Evolutionary conservation across 164 flowering plant species (phyloP), one percentile per base, ranked within the genome.

Genomic region (Pachysandra terminalis): DNA sequence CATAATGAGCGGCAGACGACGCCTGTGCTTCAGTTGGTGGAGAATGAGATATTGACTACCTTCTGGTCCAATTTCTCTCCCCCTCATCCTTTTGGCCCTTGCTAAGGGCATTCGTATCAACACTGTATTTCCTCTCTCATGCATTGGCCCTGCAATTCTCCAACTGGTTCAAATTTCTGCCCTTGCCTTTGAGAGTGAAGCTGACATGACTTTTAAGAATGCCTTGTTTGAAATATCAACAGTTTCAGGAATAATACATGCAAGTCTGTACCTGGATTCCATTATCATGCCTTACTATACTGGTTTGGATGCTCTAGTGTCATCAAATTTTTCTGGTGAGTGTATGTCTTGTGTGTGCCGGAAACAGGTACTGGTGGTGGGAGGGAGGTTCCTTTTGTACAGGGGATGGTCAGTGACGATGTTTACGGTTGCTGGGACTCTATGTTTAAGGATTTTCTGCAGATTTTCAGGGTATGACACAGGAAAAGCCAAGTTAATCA

Each of bases 11-110:
- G 57, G 56, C 27, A 74, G 59, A 59, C 35, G 66, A 5, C 45
- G 49, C 35, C 2, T 63, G 28, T 19, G 19, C 48, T 52, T 58
- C 37, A 64, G 56, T 57, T 59, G 41, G 13, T 37, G 70, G 15
- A 32, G 60, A 24, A 67, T 73, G 64, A 71, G 81, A 56, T 81
- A 37, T 61, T 73, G 83, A 68, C 64, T 83, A n/a, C 87, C 89
- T 14, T 83, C 87, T 13, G 85, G 89, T 40, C 89, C 89, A 17
- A 15, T 85, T 57, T 70, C 67, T 24, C 87, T 85, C 35, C 85
- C 85, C 0, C 9, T 83, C 9, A 76, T 78, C 62, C 78, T 85
- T 56, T 49, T 85, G 0, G 73, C 64, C 57, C 71, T 83, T 2
- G 89, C 89, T 21, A 82, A 78, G 28, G 89, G 89, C 57, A 72